These are phyloP conservation scores for Aeschynomene evenia DNA, from an alignment of 306 rosid species.

Conservation along the genomic window DNA sequence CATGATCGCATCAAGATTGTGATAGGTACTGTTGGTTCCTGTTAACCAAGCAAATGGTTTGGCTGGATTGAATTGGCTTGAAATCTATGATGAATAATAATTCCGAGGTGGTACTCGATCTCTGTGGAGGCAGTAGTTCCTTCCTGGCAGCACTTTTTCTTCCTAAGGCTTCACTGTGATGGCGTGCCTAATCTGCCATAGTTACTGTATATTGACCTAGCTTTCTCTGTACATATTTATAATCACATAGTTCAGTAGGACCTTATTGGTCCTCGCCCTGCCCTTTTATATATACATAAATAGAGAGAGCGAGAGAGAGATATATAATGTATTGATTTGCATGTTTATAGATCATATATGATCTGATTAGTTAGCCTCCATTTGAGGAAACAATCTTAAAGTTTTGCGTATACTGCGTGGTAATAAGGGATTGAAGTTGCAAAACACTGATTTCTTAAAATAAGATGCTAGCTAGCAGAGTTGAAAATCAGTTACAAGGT, in stretches of 20 bases:
- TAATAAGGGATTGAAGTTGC: neutral
- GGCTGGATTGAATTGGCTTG: conserved; percentile 7
- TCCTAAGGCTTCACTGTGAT: neutral
- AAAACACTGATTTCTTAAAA: neutral
- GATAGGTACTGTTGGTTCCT: conserved; percentile 21
- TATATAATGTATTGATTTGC: neutral
- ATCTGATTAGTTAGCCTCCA: neutral
- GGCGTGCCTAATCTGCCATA: conserved; percentile 17
- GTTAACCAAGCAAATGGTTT: neutral
- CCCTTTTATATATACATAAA: neutral
- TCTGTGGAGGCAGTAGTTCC: neutral
- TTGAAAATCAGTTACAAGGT: neutral
- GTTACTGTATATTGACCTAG: conserved; percentile 23
- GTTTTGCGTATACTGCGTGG: neutral
- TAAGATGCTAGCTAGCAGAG: neutral
- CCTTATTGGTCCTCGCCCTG: neutral
- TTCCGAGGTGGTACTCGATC: neutral
- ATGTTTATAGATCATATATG: neutral
- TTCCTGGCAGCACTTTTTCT: neutral
- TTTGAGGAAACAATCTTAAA: conserved; percentile 7
- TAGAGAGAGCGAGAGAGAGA: no score
- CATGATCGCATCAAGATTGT: neutral
- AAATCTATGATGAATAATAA: conserved; percentile 11
- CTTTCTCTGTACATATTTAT: conserved; percentile 28
- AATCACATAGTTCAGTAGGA: conserved; percentile 20